A percentile compares a stretch with the other conserved stretches of the same genome.
These are phyloP conservation scores for Sclerotinia nivalis DNA, from an alignment of 2,329 filamentous ascomycete genomes.

Conservation along the genomic window DNA sequence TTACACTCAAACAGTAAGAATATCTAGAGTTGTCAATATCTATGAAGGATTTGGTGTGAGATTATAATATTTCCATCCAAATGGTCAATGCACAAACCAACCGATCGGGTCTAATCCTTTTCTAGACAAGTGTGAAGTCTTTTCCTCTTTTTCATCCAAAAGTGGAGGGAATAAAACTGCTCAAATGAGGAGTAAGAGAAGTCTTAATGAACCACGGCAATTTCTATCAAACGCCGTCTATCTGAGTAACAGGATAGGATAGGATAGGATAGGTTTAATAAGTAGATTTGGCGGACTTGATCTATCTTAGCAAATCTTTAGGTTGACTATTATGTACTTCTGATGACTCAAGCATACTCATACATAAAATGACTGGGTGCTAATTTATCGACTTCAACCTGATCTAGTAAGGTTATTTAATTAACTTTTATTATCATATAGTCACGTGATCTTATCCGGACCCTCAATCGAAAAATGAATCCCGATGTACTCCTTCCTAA, in stretches of 20 bases:
- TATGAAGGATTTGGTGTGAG: not conserved
- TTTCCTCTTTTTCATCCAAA: not conserved
- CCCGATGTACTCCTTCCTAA: slow-evolving; percentile 5
- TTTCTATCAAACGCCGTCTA: not conserved
- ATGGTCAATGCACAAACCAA: not conserved
- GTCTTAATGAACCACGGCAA: not conserved
- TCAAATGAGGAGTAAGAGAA: not conserved
- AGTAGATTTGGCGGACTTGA: too few species aligned
- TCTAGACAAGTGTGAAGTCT: not conserved
- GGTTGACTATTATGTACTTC: too few species aligned
- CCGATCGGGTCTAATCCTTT: not conserved
- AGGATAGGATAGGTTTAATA: too few species aligned
- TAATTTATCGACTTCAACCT: not conserved
- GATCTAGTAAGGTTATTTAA: not conserved
- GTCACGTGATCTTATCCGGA: slow-evolving; percentile 15
- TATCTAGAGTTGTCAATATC: too few species aligned
- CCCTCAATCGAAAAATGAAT: slow-evolving; percentile 14
- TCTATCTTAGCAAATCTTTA: too few species aligned
- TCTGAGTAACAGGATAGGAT: too few species aligned
- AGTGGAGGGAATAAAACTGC: not conserved
- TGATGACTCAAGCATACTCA: too few species aligned
- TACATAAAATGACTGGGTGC: too few species aligned
- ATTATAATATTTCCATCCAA: not conserved
- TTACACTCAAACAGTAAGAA: too few species aligned
- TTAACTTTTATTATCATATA: not conserved